phyloP scores from a whole-genome alignment of 805 yeast species.

The Zygosaccharomyces rouxii region DNA sequence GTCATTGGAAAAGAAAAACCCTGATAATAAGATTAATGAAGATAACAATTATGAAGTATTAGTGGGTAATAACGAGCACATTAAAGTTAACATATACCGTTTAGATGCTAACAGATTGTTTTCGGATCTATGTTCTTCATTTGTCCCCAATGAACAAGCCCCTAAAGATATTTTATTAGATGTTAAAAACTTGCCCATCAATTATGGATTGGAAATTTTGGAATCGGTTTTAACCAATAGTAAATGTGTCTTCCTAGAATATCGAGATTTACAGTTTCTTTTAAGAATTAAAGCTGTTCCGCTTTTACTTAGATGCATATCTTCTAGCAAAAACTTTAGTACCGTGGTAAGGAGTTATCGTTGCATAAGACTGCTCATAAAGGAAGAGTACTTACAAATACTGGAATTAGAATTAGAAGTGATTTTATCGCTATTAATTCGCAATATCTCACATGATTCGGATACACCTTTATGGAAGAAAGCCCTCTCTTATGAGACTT shows the following conservation, averaged over 20 bases:
- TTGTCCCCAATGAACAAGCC: constrained; percentile 13
- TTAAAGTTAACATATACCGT: constrained; percentile 48
- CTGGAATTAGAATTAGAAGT: constrained; percentile 79
- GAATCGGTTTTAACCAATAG: constrained; percentile 75
- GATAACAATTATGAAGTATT: constrained; percentile 37
- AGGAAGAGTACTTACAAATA: constrained; percentile 52
- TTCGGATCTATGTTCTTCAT: constrained; percentile 62
- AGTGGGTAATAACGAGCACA: constrained; percentile 42
- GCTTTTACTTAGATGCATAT: constrained; percentile 60
- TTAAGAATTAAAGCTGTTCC: constrained; percentile 72
- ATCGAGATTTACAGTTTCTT: constrained; percentile 61
- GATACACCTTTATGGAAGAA: constrained; percentile 67
- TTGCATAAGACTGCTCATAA: constrained; percentile 56
- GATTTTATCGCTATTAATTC: constrained; percentile 68
- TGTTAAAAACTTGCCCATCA: constrained; percentile 49
- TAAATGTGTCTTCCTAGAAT: constrained; percentile 47
- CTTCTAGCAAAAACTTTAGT: constrained; percentile 55
- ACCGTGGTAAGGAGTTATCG: constrained; percentile 72
- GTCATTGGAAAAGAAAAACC: constrained; percentile 21
- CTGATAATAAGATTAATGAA: constrained; percentile 35
- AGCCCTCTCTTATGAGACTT: constrained; percentile 68
- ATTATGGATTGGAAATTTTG: constrained; percentile 73
- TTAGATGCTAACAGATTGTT: constrained; percentile 69
- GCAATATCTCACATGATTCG: constrained; percentile 56
- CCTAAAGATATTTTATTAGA: constrained; percentile 41